Conservation (phyloP, 2,329 filamentous ascomycete genomes). For the Ophiostoma triangulosporum region DNA sequence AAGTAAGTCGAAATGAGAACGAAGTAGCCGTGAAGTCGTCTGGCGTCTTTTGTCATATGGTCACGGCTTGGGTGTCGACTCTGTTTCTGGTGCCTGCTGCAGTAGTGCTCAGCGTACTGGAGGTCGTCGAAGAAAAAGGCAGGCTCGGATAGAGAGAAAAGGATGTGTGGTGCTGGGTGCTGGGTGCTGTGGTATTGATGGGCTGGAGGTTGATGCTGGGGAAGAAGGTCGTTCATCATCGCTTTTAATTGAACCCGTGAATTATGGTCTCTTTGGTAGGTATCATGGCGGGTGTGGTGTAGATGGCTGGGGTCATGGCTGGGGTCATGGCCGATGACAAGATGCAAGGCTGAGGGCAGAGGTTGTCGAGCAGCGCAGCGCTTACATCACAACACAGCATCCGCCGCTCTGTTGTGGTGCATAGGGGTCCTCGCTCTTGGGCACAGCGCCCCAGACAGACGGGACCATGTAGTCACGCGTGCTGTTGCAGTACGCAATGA, state of each 20-base stretch:
- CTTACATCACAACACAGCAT: slow-evolving; percentile 90
- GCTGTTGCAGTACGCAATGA: slow-evolving; percentile 96
- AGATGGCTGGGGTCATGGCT: no score
- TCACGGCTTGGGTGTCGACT: not conserved
- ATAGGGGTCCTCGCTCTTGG: slow-evolving; percentile 96
- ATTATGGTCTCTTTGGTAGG: not conserved
- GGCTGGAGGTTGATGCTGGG: not conserved
- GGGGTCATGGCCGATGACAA: no score
- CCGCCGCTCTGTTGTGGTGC: slow-evolving; percentile 84
- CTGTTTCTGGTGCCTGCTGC: not conserved
- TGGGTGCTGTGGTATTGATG: not conserved
- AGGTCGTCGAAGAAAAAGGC: slow-evolving; percentile 8
- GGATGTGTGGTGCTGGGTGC: not conserved
- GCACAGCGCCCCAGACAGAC: slow-evolving; percentile 87
- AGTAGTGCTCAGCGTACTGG: not conserved
- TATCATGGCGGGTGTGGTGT: not conserved
- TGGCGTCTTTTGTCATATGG: not conserved
- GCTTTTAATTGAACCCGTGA: not conserved
- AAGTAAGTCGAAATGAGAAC: slow-evolving; percentile 9
- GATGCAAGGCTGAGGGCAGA: not conserved
- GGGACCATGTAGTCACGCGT: slow-evolving; percentile 99
- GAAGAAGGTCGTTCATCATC: slow-evolving; percentile 2
- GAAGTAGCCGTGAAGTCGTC: not conserved
- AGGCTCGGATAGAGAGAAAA: not conserved
- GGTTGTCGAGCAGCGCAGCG: not conserved